Conservation (phyloP, 2,329 filamentous ascomycete species). For the Neocucurbitaria cava region DNA sequence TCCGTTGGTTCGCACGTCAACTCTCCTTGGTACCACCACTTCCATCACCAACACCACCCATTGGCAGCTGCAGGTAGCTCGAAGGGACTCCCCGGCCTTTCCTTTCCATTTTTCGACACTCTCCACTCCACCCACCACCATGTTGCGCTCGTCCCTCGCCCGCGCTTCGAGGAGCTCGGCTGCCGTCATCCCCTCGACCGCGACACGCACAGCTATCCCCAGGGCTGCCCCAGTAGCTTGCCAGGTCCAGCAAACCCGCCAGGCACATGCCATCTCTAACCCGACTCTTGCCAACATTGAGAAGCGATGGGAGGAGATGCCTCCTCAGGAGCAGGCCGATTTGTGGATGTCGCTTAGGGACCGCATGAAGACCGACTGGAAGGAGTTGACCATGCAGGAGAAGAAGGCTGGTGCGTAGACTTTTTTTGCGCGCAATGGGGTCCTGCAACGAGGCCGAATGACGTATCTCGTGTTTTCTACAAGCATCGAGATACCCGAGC, state of each 20-base stretch:
- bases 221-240: slow-evolving; percentile 47
- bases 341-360: slow-evolving; percentile 98
- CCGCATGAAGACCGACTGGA: slow-evolving; percentile 98
- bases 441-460: slow-evolving; percentile 29
- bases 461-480: slow-evolving; percentile 38
- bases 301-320: slow-evolving; percentile 99
- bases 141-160: slow-evolving; percentile 51
- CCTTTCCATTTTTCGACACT: slow-evolving; percentile 42
- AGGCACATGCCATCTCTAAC: slow-evolving; percentile 95
- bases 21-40: slow-evolving; percentile 32
- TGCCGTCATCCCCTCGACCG: slow-evolving; percentile 43
- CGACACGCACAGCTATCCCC: slow-evolving; percentile 43
- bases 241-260: slow-evolving; percentile 61
- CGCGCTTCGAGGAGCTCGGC: slow-evolving; percentile 48
- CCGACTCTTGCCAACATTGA: slow-evolving; percentile 97
- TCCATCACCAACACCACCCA: slow-evolving; percentile 46
- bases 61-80: slow-evolving; percentile 46
- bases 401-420: slow-evolving; percentile 94
- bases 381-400: slow-evolving; percentile 92
- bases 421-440: slow-evolving; percentile 17
- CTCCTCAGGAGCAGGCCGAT: slow-evolving; percentile 98
- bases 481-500: slow-evolving; percentile 26
- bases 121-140: slow-evolving; percentile 49
- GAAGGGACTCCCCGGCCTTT: slow-evolving; percentile 43
- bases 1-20: slow-evolving; percentile 10